These are phyloP conservation scores for Tolypocladium album DNA, from an alignment of 2,329 filamentous ascomycete species.

Conservation along the genomic window DNA sequence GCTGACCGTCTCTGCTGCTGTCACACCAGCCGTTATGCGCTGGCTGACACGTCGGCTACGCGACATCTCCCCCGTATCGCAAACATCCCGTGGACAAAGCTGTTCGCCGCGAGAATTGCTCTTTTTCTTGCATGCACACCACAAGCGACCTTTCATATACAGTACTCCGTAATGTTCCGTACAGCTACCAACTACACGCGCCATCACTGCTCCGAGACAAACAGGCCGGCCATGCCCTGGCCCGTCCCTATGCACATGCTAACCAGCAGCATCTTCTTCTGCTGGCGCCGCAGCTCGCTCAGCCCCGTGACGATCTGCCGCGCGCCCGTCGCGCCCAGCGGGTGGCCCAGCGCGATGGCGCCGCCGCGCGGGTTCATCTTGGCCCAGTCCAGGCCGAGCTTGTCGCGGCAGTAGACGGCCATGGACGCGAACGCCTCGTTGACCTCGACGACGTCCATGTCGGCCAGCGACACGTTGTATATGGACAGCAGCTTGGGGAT, in stretches of 20 bases:
- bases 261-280: conserved; percentile 85
- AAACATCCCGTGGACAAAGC: not conserved
- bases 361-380: conserved; percentile 79
- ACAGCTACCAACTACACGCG: not conserved
- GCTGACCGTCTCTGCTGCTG: not conserved
- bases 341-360: conserved; percentile 75
- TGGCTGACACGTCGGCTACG: not conserved
- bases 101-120: not conserved
- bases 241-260: conserved; percentile 78
- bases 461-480: conserved; percentile 65
- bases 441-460: conserved; percentile 84
- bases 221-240: conserved; percentile 57
- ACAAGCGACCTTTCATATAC: not conserved
- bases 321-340: conserved; percentile 67
- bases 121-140: not conserved
- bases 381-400: conserved; percentile 55
- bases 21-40: not conserved
- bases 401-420: conserved; percentile 85
- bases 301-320: conserved; percentile 83
- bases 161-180: no score
- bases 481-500: conserved; percentile 77
- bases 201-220: conserved; percentile 42
- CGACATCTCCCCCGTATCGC: not conserved
- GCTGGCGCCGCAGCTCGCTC: conserved; percentile 70
- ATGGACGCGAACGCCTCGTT: conserved; percentile 98